These are phyloP conservation scores for Boechera divaricarpa DNA, from an alignment of 345 rosid species.

Conservation along the genomic window DNA sequence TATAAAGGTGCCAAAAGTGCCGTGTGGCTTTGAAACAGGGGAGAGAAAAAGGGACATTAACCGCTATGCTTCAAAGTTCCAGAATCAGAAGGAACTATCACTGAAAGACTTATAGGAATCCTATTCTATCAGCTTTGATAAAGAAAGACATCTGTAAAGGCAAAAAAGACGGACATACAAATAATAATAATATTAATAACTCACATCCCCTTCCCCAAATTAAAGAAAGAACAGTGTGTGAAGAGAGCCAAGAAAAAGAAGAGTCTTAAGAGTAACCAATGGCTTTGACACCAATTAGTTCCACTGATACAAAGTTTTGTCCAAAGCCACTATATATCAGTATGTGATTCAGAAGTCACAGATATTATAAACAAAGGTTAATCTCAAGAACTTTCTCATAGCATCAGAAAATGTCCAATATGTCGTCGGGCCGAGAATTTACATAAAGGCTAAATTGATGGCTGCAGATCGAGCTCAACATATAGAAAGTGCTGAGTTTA, in stretches of 20 bases:
- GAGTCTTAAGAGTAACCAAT: neutral
- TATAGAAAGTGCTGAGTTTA: slow-evolving; percentile 40
- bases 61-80: slow-evolving; percentile 40
- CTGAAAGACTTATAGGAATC: slow-evolving; percentile 39
- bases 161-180: neutral
- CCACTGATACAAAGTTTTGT: slow-evolving; percentile 13
- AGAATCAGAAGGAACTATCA: slow-evolving; percentile 19
- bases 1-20: slow-evolving; percentile 16
- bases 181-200: neutral
- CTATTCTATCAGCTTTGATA: slow-evolving; percentile 39
- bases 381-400: slow-evolving; percentile 35
- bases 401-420: slow-evolving; percentile 27
- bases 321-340: neutral
- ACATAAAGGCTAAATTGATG: slow-evolving; percentile 42
- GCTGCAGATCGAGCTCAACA: slow-evolving; percentile 42
- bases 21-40: slow-evolving; percentile 22
- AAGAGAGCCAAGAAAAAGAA: neutral
- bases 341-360: slow-evolving; percentile 1
- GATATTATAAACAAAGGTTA: neutral
- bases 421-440: slow-evolving; percentile 32
- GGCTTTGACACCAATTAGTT: neutral
- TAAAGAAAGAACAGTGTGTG: neutral
- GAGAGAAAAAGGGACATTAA: slow-evolving; percentile 25
- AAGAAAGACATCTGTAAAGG: slow-evolving; percentile 34
- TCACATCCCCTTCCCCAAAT: neutral